These are phyloP conservation scores for Mariannaea sp. DNA, from an alignment of 2,329 filamentous ascomycete genomes.

Conservation along the genomic window DNA sequence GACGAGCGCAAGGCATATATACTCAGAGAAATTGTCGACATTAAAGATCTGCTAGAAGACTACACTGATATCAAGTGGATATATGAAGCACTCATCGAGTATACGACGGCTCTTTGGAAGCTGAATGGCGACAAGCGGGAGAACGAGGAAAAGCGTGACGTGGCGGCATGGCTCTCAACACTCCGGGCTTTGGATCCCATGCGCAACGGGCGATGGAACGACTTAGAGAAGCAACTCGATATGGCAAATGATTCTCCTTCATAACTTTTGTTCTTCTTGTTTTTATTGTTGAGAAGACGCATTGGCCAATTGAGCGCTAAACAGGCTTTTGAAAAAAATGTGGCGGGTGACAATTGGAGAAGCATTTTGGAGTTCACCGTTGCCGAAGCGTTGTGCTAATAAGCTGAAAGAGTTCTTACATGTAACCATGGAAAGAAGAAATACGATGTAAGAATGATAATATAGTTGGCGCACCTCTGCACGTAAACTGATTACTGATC, in stretches of 20 bases:
- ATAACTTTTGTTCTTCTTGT: no score
- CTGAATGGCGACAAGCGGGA: slow-evolving; percentile 52
- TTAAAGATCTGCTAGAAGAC: slow-evolving; percentile 67
- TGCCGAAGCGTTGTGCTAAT: no score
- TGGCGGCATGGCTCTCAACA: slow-evolving; percentile 64
- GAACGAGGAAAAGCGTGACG: slow-evolving; percentile 49
- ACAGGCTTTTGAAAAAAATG: no score
- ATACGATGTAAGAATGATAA: no score
- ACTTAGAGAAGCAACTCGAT: slow-evolving; percentile 59
- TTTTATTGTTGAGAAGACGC: neutral
- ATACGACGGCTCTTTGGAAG: slow-evolving; percentile 63
- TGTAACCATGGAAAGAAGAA: no score
- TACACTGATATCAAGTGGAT: slow-evolving; percentile 76
- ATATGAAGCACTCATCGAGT: slow-evolving; percentile 83
- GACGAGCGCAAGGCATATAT: slow-evolving; percentile 70
- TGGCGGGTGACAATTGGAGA: no score
- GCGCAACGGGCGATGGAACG: slow-evolving; percentile 75
- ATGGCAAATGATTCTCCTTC: slow-evolving; percentile 9
- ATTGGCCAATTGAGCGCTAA: neutral
- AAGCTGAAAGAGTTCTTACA: no score
- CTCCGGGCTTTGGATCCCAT: slow-evolving; percentile 74
- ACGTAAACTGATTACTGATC: no score
- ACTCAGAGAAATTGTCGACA: slow-evolving; percentile 71
- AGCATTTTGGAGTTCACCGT: no score
- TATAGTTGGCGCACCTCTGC: no score